phyloP scores from a whole-genome alignment of 257 asterid genomes.

The Solanum etuberosum region DNA sequence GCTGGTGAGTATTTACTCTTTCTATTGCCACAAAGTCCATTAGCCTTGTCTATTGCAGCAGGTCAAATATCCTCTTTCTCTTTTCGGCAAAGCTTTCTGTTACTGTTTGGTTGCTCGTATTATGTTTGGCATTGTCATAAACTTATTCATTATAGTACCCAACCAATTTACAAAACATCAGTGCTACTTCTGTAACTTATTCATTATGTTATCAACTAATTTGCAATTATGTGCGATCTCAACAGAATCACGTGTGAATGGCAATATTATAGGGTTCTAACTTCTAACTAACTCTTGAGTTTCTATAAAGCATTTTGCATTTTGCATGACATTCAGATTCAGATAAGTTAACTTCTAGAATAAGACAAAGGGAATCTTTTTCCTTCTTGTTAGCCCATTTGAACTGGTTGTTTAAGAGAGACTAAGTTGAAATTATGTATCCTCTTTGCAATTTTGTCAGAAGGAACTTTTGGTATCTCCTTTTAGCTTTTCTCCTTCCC shows the following conservation, averaged over 20 bases:
- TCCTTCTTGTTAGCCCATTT: not conserved
- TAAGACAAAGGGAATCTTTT: not conserved
- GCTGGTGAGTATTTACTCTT: slow-evolving; percentile 45
- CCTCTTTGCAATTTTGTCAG: not conserved
- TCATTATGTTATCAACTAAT: not conserved
- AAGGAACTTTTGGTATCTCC: not conserved
- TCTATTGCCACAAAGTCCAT: not conserved
- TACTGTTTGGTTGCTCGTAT: not conserved
- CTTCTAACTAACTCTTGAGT: not conserved
- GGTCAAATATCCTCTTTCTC: not conserved
- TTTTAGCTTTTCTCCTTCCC: not conserved
- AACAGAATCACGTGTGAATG: not conserved
- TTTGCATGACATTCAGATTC: not conserved
- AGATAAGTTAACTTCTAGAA: not conserved
- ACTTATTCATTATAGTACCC: not conserved
- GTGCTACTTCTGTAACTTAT: not conserved
- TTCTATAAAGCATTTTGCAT: not conserved
- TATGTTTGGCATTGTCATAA: not conserved
- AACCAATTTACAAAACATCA: not conserved
- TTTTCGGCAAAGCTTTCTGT: not conserved
- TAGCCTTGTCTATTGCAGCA: not conserved
- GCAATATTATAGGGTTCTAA: not conserved
- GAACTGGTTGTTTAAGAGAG: not conserved
- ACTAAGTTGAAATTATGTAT: not conserved
- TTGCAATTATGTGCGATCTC: not conserved